phyloP scores from a whole-genome alignment of 2,329 filamentous ascomycete genomes.

The Ramichloridium luteum region DNA sequence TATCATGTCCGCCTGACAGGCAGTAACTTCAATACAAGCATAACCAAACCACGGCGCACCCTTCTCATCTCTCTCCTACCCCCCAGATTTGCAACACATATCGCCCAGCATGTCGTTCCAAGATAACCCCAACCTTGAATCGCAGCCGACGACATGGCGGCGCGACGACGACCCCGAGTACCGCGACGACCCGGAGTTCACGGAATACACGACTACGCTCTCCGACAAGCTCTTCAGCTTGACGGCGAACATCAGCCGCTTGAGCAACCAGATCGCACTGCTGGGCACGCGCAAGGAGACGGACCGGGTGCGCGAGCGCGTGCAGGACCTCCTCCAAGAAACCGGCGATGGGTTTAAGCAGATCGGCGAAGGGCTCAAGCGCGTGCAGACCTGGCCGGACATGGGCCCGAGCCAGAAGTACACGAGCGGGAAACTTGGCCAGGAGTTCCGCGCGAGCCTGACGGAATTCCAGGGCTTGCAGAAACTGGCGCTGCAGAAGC shows the following conservation, averaged over 20 bases:
- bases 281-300: conserved; percentile 87
- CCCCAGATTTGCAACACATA: no score
- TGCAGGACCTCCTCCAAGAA: conserved; percentile 78
- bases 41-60: no score
- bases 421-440: conserved; percentile 86
- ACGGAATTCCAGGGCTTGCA: conserved; percentile 90
- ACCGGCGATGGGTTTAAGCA: conserved; percentile 79
- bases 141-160: conserved; percentile 57
- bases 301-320: conserved; percentile 76
- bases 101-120: conserved; percentile 82
- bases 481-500: conserved; percentile 78
- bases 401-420: conserved; percentile 83
- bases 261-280: conserved; percentile 72
- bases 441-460: conserved; percentile 80
- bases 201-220: conserved; percentile 65
- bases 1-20: no score
- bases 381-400: conserved; percentile 59
- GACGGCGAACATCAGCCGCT: conserved; percentile 73
- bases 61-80: no score
- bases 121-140: conserved; percentile 71
- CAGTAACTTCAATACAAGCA: no score
- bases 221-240: conserved; percentile 83
- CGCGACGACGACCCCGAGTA: conserved; percentile 63
- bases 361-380: conserved; percentile 87
- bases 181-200: conserved; percentile 85